A percentile compares a stretch with the other conserved stretches of the same genome.
Evolutionary conservation across 306 rosid species (phyloP).

Genomic region (Luffa acutangula): DNA sequence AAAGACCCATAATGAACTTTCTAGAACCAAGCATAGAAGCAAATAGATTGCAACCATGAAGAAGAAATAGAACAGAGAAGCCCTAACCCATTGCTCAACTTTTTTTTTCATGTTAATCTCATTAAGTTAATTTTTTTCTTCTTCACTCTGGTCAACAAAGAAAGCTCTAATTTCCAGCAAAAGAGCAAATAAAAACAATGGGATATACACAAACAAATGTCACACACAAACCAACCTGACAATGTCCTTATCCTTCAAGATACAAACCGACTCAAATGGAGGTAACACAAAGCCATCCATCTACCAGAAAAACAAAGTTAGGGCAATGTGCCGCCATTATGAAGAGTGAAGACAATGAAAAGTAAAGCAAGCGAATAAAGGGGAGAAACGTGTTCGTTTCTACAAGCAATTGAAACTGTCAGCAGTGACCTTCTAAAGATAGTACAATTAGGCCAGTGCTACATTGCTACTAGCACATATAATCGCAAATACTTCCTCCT

Average conservation of each 20-base stretch:
- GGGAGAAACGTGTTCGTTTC: background rate
- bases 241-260: constrained; percentile 77
- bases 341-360: background rate
- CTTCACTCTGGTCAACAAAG: constrained; percentile 40
- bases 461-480: background rate
- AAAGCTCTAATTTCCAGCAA: background rate
- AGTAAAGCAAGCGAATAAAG: background rate
- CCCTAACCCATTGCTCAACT: background rate
- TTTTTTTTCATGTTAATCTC: background rate
- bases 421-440: background rate
- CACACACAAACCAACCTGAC: constrained; percentile 38
- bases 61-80: background rate
- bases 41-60: background rate
- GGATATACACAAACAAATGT: background rate
- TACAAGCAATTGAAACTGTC: background rate
- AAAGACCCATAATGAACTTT: background rate
- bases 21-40: background rate
- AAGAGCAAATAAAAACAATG: background rate
- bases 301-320: constrained; percentile 27
- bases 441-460: background rate
- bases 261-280: constrained; percentile 66
- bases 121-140: constrained; percentile 25
- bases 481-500: background rate
- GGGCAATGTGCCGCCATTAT: background rate
- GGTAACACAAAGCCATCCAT: constrained; percentile 94